A percentile compares a stretch with the other conserved stretches of the same genome.
These are phyloP conservation scores for Herpetomonas samuelpessoai DNA, from an alignment of 208 protist genomes.

Conservation along the genomic window DNA sequence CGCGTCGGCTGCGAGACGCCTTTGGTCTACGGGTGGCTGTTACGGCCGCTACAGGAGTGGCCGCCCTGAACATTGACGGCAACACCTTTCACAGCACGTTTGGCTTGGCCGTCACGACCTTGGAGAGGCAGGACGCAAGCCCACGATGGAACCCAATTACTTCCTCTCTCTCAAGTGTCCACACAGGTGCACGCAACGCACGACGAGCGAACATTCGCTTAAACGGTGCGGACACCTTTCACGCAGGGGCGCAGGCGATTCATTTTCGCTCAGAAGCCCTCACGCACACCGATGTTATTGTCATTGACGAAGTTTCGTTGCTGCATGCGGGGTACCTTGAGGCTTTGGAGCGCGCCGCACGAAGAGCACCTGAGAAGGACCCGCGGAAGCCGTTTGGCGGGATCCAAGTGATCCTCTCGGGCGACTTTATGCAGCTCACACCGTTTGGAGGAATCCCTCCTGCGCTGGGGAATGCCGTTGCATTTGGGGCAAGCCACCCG, in stretches of 20 bases:
- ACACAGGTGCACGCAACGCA: neutral
- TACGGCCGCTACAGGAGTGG: conserved; percentile 63
- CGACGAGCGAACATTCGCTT: conserved; percentile 10
- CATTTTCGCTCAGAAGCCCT: conserved; percentile 23
- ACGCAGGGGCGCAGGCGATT: neutral
- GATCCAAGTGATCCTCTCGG: conserved; percentile 79
- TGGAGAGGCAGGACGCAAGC: conserved; percentile 11
- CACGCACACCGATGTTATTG: conserved; percentile 40
- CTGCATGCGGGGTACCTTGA: conserved; percentile 58
- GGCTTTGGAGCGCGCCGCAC: conserved; percentile 35
- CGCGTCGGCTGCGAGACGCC: conserved; percentile 13
- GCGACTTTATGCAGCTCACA: conserved; percentile 86
- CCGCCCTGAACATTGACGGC: conserved; percentile 64
- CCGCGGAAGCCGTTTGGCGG: conserved; percentile 65
- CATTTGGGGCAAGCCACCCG: neutral
- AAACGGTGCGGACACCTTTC: too few species aligned
- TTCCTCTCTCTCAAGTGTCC: too few species aligned
- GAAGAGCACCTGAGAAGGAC: conserved; percentile 17
- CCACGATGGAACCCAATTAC: too few species aligned
- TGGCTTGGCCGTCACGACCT: conserved; percentile 33
- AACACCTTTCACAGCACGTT: conserved; percentile 81
- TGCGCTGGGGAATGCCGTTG: neutral
- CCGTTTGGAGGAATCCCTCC: conserved; percentile 11
- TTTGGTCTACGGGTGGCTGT: conserved; percentile 37
- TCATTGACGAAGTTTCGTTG: conserved; percentile 85